A percentile compares a stretch with the other conserved stretches of the same genome.
Conservation (phyloP, 805 yeast genomes). For the Nakazawaea ambrosiae region DNA sequence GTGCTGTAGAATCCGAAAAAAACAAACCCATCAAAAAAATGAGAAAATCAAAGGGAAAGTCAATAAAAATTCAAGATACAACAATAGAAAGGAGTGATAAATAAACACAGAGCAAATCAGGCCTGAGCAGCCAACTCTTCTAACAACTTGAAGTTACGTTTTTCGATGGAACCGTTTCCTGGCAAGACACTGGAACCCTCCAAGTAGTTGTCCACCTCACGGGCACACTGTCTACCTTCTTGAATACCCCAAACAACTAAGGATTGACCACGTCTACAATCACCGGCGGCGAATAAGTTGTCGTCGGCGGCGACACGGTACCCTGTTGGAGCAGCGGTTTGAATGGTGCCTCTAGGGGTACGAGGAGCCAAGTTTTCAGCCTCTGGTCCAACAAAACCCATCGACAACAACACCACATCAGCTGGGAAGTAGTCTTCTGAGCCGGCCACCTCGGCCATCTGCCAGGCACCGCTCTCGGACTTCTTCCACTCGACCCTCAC, state of each 20-base stretch:
- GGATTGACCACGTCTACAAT: constrained; percentile 98
- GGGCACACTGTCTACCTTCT: constrained; percentile 98
- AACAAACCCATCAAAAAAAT: too few species aligned
- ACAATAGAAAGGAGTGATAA: neutral
- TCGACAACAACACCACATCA: constrained; percentile 85
- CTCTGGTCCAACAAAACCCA: constrained; percentile 98
- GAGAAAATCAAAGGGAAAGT: too few species aligned
- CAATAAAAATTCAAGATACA: neutral
- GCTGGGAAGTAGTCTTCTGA: constrained; percentile 93
- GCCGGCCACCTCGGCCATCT: constrained; percentile 95
- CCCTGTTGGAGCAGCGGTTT: constrained; percentile 50
- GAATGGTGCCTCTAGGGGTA: constrained; percentile 80
- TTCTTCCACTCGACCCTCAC: constrained; percentile 98
- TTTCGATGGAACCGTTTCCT: constrained; percentile 88
- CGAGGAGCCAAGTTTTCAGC: constrained; percentile 65
- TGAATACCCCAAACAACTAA: constrained; percentile 99
- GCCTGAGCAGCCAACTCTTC: constrained; percentile 69
- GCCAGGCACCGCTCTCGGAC: constrained; percentile 96
- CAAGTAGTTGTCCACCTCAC: constrained; percentile 78
- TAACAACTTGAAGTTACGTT: constrained; percentile 69
- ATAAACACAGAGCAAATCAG: constrained; percentile 15
- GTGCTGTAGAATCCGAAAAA: too few species aligned
- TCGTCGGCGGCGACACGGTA: constrained; percentile 59
- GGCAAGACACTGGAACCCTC: constrained; percentile 81
- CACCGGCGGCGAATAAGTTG: constrained; percentile 93